These are phyloP conservation scores for Pholiota molesta DNA, from an alignment of 768 basidiomycete species.

Conservation along the genomic window DNA sequence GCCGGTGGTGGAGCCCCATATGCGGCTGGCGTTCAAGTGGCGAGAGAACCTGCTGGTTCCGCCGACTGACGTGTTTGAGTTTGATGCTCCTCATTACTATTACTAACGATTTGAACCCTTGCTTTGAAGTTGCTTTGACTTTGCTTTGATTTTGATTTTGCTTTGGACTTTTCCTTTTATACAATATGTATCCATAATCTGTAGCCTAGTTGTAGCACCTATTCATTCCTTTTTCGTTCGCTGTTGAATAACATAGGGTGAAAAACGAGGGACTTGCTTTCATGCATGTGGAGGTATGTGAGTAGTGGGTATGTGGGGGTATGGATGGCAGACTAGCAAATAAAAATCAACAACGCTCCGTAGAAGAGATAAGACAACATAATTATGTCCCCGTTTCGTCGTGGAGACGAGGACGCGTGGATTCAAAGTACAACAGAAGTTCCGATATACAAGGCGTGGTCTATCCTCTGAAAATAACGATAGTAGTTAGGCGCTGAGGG, in stretches of 20 bases:
- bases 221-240: not conserved
- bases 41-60: slow-evolving; percentile 9
- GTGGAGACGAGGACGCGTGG: slow-evolving; percentile 1
- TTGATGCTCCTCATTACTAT: not conserved
- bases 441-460: slow-evolving; percentile 6
- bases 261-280: not conserved
- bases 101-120: too few species aligned
- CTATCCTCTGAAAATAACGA: slow-evolving; percentile 12
- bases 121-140: too few species aligned
- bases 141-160: too few species aligned
- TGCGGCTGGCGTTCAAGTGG: slow-evolving; percentile 22
- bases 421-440: slow-evolving; percentile 11
- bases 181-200: not conserved
- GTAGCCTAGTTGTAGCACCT: not conserved
- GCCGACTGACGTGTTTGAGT: not conserved
- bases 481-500: slow-evolving; percentile 8
- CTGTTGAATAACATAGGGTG: not conserved
- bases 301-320: not conserved
- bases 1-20: slow-evolving; percentile 22
- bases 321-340: slow-evolving; percentile 7
- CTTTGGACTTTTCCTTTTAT: not conserved
- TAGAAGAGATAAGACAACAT: not conserved
- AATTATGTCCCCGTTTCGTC: slow-evolving; percentile 5
- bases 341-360: not conserved
- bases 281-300: too few species aligned